Conservation (phyloP, 176 grass and related monocot genomes). For the Echinochloa phyllopogon region DNA sequence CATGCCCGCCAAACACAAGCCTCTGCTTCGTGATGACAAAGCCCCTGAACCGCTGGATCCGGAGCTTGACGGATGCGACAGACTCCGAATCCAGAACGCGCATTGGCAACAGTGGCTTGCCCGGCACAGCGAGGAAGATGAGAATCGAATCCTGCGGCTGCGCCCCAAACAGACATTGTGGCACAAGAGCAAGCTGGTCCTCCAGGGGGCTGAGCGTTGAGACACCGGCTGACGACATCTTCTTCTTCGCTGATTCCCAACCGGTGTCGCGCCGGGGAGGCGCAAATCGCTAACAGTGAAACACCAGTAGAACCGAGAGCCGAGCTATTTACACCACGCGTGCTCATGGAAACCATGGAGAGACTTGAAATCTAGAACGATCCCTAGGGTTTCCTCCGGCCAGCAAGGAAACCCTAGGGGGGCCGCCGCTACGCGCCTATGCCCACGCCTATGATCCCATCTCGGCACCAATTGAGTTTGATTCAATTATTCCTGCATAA, state of each 20-base stretch:
- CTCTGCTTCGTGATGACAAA: slow-evolving; percentile 52
- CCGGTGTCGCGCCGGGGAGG: background rate
- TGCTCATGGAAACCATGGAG: background rate
- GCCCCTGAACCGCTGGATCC: slow-evolving; percentile 49
- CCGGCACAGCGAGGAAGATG: slow-evolving; percentile 47
- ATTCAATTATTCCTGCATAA: background rate
- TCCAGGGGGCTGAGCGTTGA: slow-evolving; percentile 38
- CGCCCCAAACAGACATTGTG: background rate
- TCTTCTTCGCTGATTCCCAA: background rate
- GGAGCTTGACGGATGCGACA: slow-evolving; percentile 61
- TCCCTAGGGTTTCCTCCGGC: background rate
- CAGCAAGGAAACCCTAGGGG: slow-evolving; percentile 7
- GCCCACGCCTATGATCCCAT: background rate
- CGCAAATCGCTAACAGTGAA: background rate
- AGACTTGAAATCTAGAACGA: background rate
- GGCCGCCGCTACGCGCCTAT: background rate
- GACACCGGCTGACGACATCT: slow-evolving; percentile 43
- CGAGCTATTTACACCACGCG: background rate
- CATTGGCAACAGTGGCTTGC: slow-evolving; percentile 31
- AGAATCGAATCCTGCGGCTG: slow-evolving; percentile 47
- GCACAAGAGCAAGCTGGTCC: slow-evolving; percentile 27
- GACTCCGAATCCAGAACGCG: slow-evolving; percentile 50
- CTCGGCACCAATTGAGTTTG: background rate
- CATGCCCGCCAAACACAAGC: slow-evolving; percentile 56
- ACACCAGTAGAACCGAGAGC: background rate